Conservation (phyloP, 345 rosid species). For the Rubroshorea leprosula region DNA sequence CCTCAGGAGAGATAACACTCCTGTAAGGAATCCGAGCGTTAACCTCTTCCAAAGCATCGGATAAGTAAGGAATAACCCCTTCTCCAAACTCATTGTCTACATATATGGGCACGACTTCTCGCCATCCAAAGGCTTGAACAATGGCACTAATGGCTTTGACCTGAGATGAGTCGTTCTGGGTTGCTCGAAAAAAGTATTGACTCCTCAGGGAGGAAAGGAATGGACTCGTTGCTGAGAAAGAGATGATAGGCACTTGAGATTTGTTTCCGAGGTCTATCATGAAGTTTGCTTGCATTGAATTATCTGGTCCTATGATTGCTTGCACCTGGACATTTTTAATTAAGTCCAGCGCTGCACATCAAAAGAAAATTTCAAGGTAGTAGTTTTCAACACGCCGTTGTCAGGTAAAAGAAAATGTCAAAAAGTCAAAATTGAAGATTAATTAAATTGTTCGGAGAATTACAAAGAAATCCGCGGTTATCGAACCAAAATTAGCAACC, state of each 20-base stretch:
- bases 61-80: constrained; percentile 24
- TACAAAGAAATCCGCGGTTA: no score
- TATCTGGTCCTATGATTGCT: constrained; percentile 37
- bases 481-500: no score
- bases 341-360: constrained; percentile 30
- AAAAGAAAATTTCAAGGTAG: no score
- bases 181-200: constrained; percentile 25
- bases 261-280: constrained; percentile 25
- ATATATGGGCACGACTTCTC: constrained; percentile 28
- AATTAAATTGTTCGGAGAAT: no score
- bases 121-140: constrained; percentile 30
- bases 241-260: constrained; percentile 33
- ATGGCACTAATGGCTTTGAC: constrained; percentile 27
- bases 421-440: no score
- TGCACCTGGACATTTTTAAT: constrained; percentile 31
- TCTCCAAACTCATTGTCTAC: constrained; percentile 31
- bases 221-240: constrained; percentile 30
- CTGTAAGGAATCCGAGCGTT: constrained; percentile 20
- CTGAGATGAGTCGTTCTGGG: constrained; percentile 25
- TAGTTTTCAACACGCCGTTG: no score
- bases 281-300: constrained; percentile 30
- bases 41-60: constrained; percentile 22
- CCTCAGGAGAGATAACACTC: constrained; percentile 20
- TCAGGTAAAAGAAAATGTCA: no score
- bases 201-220: constrained; percentile 9